Evolutionary conservation across 2,329 filamentous ascomycete genomes (phyloP), one percentile per base, ranked within the genome.

Genomic region (Graphilbum sp.): DNA sequence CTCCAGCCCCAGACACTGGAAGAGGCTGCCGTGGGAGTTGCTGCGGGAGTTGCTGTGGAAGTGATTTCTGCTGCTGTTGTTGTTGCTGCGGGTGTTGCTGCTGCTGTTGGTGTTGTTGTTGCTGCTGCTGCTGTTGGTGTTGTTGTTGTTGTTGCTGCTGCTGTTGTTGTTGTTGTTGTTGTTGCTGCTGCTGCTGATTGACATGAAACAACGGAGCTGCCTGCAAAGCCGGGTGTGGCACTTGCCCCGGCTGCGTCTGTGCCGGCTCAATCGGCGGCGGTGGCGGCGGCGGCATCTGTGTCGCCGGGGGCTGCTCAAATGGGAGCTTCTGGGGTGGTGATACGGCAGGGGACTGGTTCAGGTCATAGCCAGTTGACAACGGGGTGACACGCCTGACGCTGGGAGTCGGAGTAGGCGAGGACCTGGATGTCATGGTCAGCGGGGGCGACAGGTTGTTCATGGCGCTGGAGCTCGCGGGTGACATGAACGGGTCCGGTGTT

Each of bases 401-500:
- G 0, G 58, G 57, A 0, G 58, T 58, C 5, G 58, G 55, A 10
- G 53, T 54, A 2, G 57, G 43, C 4, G 50, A 47, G 4, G 47
- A 47, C 5, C 43, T 18, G 15, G 43, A 38, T 4, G 43, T 44
- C 18, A 46, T 45, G 8, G 44, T 48, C 11, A 49, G 50, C 2
- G 46, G 39, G 5, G 64, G 61, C 4, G 64, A 64, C 15, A 63
- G 43, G 1, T 51, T 50, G 31, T 49, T 49, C 24, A 51, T 43
- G 23, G 32, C 55, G 8, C 53, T 49, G 6, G 52, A 44, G 23
- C 52, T 49, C 8, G 55, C 51, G 24, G 31, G 51, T 41, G 41
- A 41, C 5, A 46, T 47, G 13, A 64, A 44, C 3, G 63, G 61
- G 20, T 67, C 64, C 1, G 63, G 63, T 3, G 59, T 63, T 10